Conservation (phyloP, 1,139 yeast genomes). For the Nadsonia commutata region DNA sequence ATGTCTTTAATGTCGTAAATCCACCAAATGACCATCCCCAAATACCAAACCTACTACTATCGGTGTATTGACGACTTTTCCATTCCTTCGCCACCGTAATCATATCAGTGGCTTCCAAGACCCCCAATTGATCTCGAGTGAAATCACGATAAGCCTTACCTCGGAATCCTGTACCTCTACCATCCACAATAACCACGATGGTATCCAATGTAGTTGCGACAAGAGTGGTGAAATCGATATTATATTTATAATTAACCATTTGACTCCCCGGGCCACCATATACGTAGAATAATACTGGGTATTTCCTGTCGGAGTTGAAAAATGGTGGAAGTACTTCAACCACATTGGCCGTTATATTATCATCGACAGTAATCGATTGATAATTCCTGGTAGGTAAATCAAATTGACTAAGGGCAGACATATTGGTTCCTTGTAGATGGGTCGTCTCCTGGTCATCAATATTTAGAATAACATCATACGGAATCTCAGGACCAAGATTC, state of each 20-base stretch:
- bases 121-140: slow-evolving; percentile 61
- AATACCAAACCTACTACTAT: slow-evolving; percentile 52
- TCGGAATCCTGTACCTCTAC: slow-evolving; percentile 86
- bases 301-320: slow-evolving; percentile 40
- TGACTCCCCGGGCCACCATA: slow-evolving; percentile 96
- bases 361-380: slow-evolving; percentile 17
- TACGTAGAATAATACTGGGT: slow-evolving; percentile 70
- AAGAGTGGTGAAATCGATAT: slow-evolving; percentile 53
- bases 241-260: slow-evolving; percentile 39
- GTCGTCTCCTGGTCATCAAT: too few species aligned
- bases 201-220: slow-evolving; percentile 59
- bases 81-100: slow-evolving; percentile 49
- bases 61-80: slow-evolving; percentile 41
- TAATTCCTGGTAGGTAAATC: slow-evolving; percentile 44
- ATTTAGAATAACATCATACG: slow-evolving; percentile 50
- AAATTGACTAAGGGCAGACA: slow-evolving; percentile 22
- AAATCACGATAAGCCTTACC: slow-evolving; percentile 64
- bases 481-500: slow-evolving; percentile 52
- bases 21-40: slow-evolving; percentile 99
- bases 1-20: slow-evolving; percentile 57
- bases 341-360: slow-evolving; percentile 37
- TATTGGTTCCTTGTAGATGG: too few species aligned
- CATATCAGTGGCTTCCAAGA: slow-evolving; percentile 79
- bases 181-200: slow-evolving; percentile 73
- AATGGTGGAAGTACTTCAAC: slow-evolving; percentile 63